phyloP scores from a whole-genome alignment of 2,329 filamentous ascomycete genomes.

The Geosmithia morbida region DNA sequence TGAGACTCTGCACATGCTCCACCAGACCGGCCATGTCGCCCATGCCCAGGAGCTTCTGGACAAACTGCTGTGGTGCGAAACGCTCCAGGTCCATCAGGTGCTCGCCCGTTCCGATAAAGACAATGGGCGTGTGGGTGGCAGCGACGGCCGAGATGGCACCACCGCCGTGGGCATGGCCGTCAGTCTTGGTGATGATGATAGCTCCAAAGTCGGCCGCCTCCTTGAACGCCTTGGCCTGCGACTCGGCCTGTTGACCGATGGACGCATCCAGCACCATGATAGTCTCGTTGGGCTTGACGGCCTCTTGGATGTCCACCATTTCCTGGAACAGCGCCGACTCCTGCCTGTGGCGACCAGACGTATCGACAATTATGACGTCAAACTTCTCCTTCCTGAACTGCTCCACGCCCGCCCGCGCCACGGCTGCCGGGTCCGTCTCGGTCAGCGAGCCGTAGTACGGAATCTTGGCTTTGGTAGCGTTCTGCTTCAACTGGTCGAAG shows the following conservation, averaged over 20 bases:
- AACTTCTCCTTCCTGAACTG: slow-evolving; percentile 99
- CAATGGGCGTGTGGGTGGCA: slow-evolving; percentile 90
- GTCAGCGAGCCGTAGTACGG: slow-evolving; percentile 96
- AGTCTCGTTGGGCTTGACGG: slow-evolving; percentile 85
- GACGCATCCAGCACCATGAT: slow-evolving; percentile 97
- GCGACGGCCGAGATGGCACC: slow-evolving; percentile 96
- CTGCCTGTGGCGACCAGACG: slow-evolving; percentile 85
- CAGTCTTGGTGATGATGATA: slow-evolving; percentile 98
- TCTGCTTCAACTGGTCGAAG: slow-evolving; percentile 97
- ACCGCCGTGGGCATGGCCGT: slow-evolving; percentile 88
- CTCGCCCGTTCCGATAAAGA: slow-evolving; percentile 95
- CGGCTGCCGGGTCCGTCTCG: slow-evolving; percentile 86
- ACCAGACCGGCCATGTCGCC: slow-evolving; percentile 91
- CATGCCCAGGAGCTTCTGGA: slow-evolving; percentile 91
- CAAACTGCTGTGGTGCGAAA: slow-evolving; percentile 85
- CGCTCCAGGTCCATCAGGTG: slow-evolving; percentile 91
- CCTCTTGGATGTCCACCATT: slow-evolving; percentile 91
- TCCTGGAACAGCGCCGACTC: slow-evolving; percentile 92
- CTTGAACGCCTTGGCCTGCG: slow-evolving; percentile 93
- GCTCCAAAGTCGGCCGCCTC: slow-evolving; percentile 93
- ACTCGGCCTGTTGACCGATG: slow-evolving; percentile 91
- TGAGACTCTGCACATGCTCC: slow-evolving; percentile 91
- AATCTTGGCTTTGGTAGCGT: slow-evolving; percentile 97
- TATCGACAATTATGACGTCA: slow-evolving; percentile 97
- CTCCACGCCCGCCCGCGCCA: slow-evolving; percentile 89